Evolutionary conservation across 768 basidiomycete genomes (phyloP), one percentile per base, ranked within the genome.

Genomic region (Suillus lakei): DNA sequence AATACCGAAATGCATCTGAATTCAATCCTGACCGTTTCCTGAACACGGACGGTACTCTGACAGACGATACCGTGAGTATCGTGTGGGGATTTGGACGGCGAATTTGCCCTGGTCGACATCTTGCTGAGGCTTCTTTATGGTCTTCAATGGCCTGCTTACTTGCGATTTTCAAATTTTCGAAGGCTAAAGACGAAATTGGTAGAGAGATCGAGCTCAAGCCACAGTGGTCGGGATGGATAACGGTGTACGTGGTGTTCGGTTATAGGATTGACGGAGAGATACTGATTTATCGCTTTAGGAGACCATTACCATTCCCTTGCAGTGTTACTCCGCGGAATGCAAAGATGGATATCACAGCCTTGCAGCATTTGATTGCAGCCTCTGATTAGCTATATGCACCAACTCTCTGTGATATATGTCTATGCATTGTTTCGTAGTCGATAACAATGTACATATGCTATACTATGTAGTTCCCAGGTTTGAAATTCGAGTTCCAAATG

Each of bases 1-100:
- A 70, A 34, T 81, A 78, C 59, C 72, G 76, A 4, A 68, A 78
- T 16, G 74, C 78, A 3, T 58, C 68, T 9, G 46, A 50, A 12
- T 81, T 79, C 73, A 71, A 74, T 30, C 80, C 79, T 4, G 78
- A 77, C 18, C 66, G 79, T 13, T 81, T 75, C 65, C 73, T 76
- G 18, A 39, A 50, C 13, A 18, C 44, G 5, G 36, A 61, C n/a
- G 64, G 64, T 13, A 41, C 23, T 21, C 32, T 65, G 30, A 61
- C 38, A 3, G 38, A 65, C 23, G 64, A 61, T 50, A 61, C 46
- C 21, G 64, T 34, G 13, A 28, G 36, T 15, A 30, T 55, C 41
- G 58, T 48, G 50, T 69, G 68, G 36, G 67, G 68, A 26, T 68
- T 68, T 38, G 68, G 67, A 15, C 55, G 67, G 26, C 55, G 67